A percentile compares a stretch with the other conserved stretches of the same genome.
These are phyloP conservation scores for Phytopythium mirpurense DNA, from an alignment of 352 stramenopile genomes.

Conservation along the genomic window DNA sequence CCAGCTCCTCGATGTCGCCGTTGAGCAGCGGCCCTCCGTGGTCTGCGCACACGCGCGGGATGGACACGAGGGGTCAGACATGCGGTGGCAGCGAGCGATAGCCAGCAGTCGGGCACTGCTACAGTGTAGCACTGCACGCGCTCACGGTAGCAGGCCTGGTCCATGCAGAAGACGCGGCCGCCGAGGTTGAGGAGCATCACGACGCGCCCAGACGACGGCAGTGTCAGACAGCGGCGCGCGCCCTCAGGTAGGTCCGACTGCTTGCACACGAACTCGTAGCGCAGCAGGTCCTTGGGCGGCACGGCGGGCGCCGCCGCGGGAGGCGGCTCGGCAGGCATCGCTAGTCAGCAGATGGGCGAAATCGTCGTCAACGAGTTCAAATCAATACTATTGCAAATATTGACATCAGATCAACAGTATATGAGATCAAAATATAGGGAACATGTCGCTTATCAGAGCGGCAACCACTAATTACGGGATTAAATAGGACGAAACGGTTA, in stretches of 20 bases:
- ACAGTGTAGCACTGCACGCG: too few relatives aligned
- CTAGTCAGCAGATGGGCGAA: too few relatives aligned
- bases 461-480: too few relatives aligned
- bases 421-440: too few relatives aligned
- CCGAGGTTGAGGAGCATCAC: conserved; percentile 64
- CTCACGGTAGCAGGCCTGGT: conserved; percentile 82
- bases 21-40: conserved; percentile 73
- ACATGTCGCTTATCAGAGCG: too few relatives aligned
- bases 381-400: too few relatives aligned
- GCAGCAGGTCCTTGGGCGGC: conserved; percentile 29
- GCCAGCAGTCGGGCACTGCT: too few relatives aligned
- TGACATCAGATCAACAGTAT: too few relatives aligned
- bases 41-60: conserved; percentile 24
- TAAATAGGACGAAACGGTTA: too few relatives aligned
- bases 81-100: neutral
- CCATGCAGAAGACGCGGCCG: conserved; percentile 76
- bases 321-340: neutral
- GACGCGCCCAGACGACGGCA: conserved; percentile 62
- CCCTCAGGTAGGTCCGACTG: conserved; percentile 49
- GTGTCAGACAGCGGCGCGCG: conserved; percentile 42
- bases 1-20: conserved; percentile 84
- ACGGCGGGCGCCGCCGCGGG: neutral
- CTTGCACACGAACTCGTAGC: conserved; percentile 69
- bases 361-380: too few relatives aligned
- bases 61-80: neutral